Evolutionary conservation across 2,329 filamentous ascomycete species (phyloP).

Genomic region (Colletotrichum liriopes): DNA sequence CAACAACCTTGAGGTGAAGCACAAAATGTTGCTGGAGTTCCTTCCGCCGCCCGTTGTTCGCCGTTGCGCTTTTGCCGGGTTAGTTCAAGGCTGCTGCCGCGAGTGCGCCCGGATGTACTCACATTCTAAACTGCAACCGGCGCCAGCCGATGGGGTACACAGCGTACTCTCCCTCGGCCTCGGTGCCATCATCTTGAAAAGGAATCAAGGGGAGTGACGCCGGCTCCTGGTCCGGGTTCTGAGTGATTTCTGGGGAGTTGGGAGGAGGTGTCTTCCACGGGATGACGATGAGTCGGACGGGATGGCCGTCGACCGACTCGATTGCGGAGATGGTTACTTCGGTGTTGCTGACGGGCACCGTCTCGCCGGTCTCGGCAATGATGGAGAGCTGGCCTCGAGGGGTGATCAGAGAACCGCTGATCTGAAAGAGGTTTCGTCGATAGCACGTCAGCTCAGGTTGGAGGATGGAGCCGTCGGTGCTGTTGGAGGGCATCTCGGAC

Average conservation of each 20-base stretch:
- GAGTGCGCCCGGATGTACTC: constrained; percentile 50
- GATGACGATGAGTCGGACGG: constrained; percentile 94
- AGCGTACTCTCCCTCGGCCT: constrained; percentile 83
- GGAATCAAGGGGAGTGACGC: constrained; percentile 82
- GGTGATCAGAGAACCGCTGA: constrained; percentile 89
- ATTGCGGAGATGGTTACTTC: constrained; percentile 93
- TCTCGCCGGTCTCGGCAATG: constrained; percentile 86
- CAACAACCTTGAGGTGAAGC: constrained; percentile 87
- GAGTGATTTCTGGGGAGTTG: constrained; percentile 77
- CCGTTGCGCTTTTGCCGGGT: constrained; percentile 78
- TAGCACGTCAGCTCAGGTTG: constrained; percentile 95
- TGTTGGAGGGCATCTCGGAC: constrained; percentile 81
- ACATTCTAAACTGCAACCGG: constrained; percentile 90
- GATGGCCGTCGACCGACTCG: constrained; percentile 93
- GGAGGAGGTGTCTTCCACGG: constrained; percentile 97
- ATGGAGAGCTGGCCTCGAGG: constrained; percentile 85
- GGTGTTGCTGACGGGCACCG: constrained; percentile 84
- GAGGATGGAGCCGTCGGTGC: constrained; percentile 69
- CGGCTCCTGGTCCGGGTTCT: constrained; percentile 85
- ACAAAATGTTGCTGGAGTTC: constrained; percentile 98
- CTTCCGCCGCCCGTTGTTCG: constrained; percentile 94
- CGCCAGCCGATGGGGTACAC: constrained; percentile 97
- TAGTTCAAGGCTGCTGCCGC: constrained; percentile 42
- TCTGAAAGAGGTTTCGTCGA: constrained; percentile 94
- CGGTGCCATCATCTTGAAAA: constrained; percentile 73